Base-by-base conservation (phyloP, 345 rosid species). In the Aquilaria sinensis region DNA sequence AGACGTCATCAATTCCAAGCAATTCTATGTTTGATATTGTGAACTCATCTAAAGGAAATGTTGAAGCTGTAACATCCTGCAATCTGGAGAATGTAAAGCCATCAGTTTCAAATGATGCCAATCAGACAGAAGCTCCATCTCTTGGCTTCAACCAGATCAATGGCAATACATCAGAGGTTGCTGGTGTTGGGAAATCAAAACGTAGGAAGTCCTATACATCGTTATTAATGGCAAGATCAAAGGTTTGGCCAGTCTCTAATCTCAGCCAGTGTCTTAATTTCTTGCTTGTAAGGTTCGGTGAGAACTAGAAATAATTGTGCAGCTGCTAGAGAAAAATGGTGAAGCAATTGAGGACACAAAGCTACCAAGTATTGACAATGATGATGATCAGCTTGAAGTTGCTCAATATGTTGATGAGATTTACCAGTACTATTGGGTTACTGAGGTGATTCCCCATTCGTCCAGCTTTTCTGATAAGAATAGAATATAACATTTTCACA, bases 381-480 rank as follows among this genome's bases (percentile, higher is more conserved):
- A 72, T 56, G 72, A 79, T 70, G 90, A 88, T 80, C 88, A 83
- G 48, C 74, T 94, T 64, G 99, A 94, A 81, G 99, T 90, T 67
- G 95, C 99, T 69, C 95, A 94, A 67, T 94, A 94, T 52, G 95
- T 90, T 64, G 95, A 94, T 72, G 96, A 88, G 60, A 94, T 90
- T 67, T 94, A 90, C 67, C 85, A 82, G 66, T 90, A 83, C 73
- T 90, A 94, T 69, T 90, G 99, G 99, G 74, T 76, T 56, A 61
- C 77, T 49, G 99, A 94, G 96, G 99, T 94, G 72, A 67, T 67
- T 60, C 45, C 61, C 57, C 37, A 57, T 63, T 62, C 10, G 16
- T 37, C 43, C 43, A 37, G 56, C 2, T 31, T 52, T 31, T 11
- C 62, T 45, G 57, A 49, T 23, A 46, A 16, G 43, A 61, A 45